Evolutionary conservation across 352 stramenopile species (phyloP), one percentile per base, ranked within the genome.

Genomic region (Phytopythium helicoides): DNA sequence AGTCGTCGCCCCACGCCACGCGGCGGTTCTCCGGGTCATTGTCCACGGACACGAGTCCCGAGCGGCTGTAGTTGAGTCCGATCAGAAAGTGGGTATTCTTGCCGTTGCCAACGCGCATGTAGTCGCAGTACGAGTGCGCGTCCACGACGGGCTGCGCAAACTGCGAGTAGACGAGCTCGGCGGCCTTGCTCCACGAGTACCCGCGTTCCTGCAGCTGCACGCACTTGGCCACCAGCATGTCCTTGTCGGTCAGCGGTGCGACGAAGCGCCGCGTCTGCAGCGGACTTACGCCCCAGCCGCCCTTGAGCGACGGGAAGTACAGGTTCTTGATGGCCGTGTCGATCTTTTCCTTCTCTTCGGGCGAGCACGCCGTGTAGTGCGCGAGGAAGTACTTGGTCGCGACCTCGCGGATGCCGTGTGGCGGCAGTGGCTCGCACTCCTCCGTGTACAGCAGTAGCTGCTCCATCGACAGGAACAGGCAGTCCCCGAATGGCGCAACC

Each of bases 1-100:
- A 80, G 66, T 95, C 85, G 57, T 95, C 85, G 31, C 85, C 85
- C 85, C 85, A 95, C 26, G 85, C 85, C n/a, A 95, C 85, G 36
- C 78, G 76, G 25, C 72, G 73, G 51, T 86, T 83, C 40, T 93
- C 78, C 1, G 79, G 73, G 45, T 93, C 85, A 38, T 76, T 82
- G 63, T 95, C 85, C 52, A 95, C 72, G 11, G 81, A 92, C 39
- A 95, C 83, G 19, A 95, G 65, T 0, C 85, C 85, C 8, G 71
- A 66, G 42, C 66, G 75, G 48, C 74, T 90, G 61, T 95, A 95
- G 62, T 89, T 91, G 33, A 95, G 69, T 5, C 72, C 79, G 18
- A 93, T 78, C 21, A 95, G 58, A 52, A 87, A 90, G 62, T 94
- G 80, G 28, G 58, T 72, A 56, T 94, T 94, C 44, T 77, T 66